Conservation (phyloP, 306 rosid species). For the Boehmeria nivea region DNA sequence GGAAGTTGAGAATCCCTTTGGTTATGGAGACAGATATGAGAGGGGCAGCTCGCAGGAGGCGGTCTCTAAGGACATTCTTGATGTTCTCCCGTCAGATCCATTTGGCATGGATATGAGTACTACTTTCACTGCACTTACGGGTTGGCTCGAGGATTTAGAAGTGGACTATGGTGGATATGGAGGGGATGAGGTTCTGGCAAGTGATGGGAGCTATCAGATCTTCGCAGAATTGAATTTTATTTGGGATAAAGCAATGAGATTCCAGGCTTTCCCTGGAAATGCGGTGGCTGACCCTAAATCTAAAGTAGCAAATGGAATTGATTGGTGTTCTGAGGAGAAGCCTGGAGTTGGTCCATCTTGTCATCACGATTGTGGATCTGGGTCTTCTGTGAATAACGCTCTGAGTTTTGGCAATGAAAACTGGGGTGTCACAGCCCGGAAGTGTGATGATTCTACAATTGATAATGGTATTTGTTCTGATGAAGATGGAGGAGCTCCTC, state of each 20-base stretch:
- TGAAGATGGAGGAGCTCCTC: constrained; percentile 42
- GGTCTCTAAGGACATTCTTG: constrained; percentile 65
- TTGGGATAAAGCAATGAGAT: constrained; percentile 56
- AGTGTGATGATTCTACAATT: constrained; percentile 11
- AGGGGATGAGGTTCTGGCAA: constrained; percentile 34
- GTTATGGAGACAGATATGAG: constrained; percentile 58
- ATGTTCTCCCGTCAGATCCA: constrained; percentile 88
- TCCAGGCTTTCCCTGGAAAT: constrained; percentile 42
- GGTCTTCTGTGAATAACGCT: constrained; percentile 20
- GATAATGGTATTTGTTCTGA: constrained; percentile 20
- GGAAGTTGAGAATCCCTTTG: constrained; percentile 55
- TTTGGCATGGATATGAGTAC: constrained; percentile 69
- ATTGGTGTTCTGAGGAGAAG: constrained; percentile 29
- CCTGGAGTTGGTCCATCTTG: constrained; percentile 29
- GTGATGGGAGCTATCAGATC: constrained; percentile 39
- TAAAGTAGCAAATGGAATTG: constrained; percentile 17
- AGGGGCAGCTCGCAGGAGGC: constrained; percentile 53
- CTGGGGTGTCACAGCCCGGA: constrained; percentile 17
- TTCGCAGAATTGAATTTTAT: constrained; percentile 61
- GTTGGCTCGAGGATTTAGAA: constrained; percentile 84
- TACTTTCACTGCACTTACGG: constrained; percentile 67
- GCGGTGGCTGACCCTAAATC: constrained; percentile 23
- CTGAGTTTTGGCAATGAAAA: constrained; percentile 18
- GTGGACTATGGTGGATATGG: constrained; percentile 49
- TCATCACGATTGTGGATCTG: constrained; percentile 30